A percentile compares a stretch with the other conserved stretches of the same genome.
These are phyloP conservation scores for Tanacetum coccineum DNA, from an alignment of 129 eudicot genomes.

Conservation along the genomic window DNA sequence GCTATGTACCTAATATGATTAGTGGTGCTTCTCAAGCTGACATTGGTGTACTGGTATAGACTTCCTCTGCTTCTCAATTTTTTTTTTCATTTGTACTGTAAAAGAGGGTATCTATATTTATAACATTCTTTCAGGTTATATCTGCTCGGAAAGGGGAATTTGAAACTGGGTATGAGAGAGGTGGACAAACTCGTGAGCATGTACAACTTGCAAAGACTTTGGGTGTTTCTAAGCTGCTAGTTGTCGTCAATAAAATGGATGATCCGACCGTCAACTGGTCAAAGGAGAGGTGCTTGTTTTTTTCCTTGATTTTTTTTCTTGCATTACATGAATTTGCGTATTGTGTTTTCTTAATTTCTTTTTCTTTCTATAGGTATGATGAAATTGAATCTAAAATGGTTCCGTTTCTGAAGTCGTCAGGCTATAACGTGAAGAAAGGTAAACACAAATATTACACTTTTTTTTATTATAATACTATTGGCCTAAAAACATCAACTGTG, in stretches of 20 bases:
- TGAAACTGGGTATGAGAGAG: constrained; percentile 97
- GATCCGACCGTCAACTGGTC: constrained; percentile 93
- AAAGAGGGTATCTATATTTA: background rate
- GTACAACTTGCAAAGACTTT: constrained; percentile 95
- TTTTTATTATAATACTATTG: background rate
- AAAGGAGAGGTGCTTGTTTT: constrained; percentile 57
- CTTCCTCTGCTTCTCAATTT: background rate
- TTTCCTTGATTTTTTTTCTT: background rate
- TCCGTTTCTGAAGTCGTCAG: constrained; percentile 70
- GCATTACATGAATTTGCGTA: background rate
- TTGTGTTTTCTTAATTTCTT: background rate
- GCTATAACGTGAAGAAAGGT: constrained; percentile 98
- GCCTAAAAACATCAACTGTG: background rate
- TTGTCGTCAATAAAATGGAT: constrained; percentile 97
- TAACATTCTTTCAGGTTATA: constrained; percentile 52
- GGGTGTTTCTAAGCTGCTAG: constrained; percentile 87
- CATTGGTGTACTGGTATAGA: constrained; percentile 81
- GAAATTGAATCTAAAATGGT: constrained; percentile 89
- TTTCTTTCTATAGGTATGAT: constrained; percentile 49
- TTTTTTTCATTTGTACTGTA: background rate
- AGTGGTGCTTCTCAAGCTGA: constrained; percentile 99
- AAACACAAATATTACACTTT: background rate
- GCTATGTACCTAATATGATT: constrained; percentile 97
- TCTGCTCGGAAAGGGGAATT: constrained; percentile 99
- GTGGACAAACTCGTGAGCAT: constrained; percentile 99